A percentile compares a stretch with the other conserved stretches of the same genome.
Conservation (phyloP, 73 alveolate genomes). For the Uronychia binucleata region DNA sequence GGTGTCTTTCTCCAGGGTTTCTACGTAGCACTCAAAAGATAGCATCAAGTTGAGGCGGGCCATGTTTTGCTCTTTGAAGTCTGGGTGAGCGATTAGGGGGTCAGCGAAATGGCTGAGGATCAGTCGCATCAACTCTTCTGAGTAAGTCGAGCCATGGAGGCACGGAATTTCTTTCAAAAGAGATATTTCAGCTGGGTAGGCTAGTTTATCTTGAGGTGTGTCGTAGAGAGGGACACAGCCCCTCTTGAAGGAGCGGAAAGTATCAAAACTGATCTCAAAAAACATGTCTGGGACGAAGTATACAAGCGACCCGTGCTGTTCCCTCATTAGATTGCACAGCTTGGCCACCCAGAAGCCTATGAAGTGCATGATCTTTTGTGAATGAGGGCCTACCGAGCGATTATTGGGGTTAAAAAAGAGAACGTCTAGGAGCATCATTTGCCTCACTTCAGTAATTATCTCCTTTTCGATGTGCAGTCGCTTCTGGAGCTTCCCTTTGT, state of each 20-base stretch:
- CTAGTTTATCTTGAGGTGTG: neutral
- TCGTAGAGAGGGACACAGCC: slow-evolving; percentile 32
- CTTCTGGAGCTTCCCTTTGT: slow-evolving; percentile 10
- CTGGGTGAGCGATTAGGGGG: slow-evolving; percentile 36
- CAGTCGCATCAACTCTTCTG: slow-evolving; percentile 5
- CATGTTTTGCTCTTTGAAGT: slow-evolving; percentile 29
- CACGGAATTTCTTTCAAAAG: neutral
- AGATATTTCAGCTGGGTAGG: neutral
- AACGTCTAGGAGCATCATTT: neutral
- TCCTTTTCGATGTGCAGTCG: neutral
- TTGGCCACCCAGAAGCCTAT: slow-evolving; percentile 24
- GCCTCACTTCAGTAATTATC: neutral
- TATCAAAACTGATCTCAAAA: slow-evolving; percentile 31
- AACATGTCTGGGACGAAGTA: slow-evolving; percentile 40
- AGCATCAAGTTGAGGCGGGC: slow-evolving; percentile 27
- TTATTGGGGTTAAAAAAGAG: neutral
- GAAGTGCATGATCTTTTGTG: neutral
- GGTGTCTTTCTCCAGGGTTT: slow-evolving; percentile 8
- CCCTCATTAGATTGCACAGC: slow-evolving; percentile 13
- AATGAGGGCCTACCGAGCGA: neutral
- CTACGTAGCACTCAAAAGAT: slow-evolving; percentile 1
- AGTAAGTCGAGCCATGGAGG: neutral
- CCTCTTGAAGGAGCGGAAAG: slow-evolving; percentile 27
- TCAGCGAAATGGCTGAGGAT: slow-evolving; percentile 43
- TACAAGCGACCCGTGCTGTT: neutral